Evolutionary conservation across 768 basidiomycete genomes (phyloP).

Genomic region (Termitomyces sp.): DNA sequence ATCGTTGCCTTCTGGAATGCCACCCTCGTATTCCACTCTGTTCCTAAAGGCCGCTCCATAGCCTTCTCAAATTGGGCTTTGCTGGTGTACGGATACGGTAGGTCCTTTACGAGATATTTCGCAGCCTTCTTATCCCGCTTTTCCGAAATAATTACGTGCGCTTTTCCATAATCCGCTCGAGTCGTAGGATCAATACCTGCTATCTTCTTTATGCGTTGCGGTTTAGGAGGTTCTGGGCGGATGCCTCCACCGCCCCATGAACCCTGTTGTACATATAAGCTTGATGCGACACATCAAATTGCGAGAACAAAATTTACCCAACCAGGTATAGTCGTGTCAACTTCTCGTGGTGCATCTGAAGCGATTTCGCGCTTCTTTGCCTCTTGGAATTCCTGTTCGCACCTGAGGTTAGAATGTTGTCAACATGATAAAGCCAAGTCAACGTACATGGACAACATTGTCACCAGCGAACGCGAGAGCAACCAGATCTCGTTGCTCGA

Average conservation of each 20-base stretch:
- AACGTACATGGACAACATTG: slow-evolving; percentile 81
- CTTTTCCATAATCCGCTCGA: slow-evolving; percentile 80
- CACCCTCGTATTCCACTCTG: slow-evolving; percentile 90
- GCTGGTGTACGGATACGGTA: too few species aligned
- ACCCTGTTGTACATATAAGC: slow-evolving; percentile 45
- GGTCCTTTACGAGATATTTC: too few species aligned
- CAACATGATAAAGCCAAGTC: background rate
- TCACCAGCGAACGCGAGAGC: slow-evolving; percentile 96
- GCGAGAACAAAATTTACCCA: slow-evolving; percentile 56
- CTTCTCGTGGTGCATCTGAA: slow-evolving; percentile 78
- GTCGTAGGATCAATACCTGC: slow-evolving; percentile 73
- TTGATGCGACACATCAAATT: background rate
- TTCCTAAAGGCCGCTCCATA: slow-evolving; percentile 76
- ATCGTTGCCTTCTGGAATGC: slow-evolving; percentile 80
- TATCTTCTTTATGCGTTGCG: slow-evolving; percentile 72
- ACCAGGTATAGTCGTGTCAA: slow-evolving; percentile 89
- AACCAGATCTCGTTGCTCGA: slow-evolving; percentile 89
- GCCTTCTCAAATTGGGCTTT: slow-evolving; percentile 87
- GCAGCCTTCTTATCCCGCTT: too few species aligned
- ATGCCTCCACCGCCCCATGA: slow-evolving; percentile 88
- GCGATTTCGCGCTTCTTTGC: slow-evolving; percentile 80
- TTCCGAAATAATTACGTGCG: too few species aligned
- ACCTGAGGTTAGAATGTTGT: background rate
- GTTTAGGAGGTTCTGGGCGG: slow-evolving; percentile 52
- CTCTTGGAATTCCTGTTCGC: slow-evolving; percentile 72